phyloP scores from a whole-genome alignment of 2,329 filamentous ascomycete species.

The Fusarium miscanthi region DNA sequence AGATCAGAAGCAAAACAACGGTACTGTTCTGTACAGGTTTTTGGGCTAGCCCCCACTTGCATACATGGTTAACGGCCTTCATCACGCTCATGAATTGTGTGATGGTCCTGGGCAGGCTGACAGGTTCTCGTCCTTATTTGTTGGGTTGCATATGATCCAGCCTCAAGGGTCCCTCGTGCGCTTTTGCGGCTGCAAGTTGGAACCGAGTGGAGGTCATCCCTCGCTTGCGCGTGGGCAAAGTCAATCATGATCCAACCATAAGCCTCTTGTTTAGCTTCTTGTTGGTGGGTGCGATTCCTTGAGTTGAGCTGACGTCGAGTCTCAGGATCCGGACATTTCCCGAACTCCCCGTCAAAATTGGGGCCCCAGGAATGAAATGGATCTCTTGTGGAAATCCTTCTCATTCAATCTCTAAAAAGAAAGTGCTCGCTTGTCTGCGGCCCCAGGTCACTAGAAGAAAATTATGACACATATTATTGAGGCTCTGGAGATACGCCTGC shows the following conservation, averaged over 20 bases:
- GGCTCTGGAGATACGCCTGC: not conserved
- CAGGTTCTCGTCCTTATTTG: constrained; percentile 1
- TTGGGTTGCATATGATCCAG: constrained; percentile 17
- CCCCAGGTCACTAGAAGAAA: constrained; percentile 24
- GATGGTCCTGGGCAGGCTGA: constrained; percentile 4
- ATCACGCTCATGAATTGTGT: constrained; percentile 8
- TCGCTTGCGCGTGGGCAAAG: constrained; percentile 1
- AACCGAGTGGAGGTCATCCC: constrained; percentile 16
- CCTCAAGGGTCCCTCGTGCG: constrained; percentile 23
- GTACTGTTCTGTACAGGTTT: not conserved
- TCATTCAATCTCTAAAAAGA: constrained; percentile 30
- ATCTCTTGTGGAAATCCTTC: constrained; percentile 6
- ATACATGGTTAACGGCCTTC: constrained; percentile 14
- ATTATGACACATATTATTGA: constrained; percentile 35
- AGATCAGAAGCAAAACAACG: not conserved
- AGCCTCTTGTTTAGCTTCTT: constrained; percentile 10
- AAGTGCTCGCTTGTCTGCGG: constrained; percentile 37
- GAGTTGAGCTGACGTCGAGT: constrained; percentile 1
- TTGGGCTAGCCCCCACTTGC: constrained; percentile 12
- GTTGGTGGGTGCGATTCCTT: constrained; percentile 3
- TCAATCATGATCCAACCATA: not conserved
- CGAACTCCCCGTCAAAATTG: constrained; percentile 43
- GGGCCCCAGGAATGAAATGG: constrained; percentile 20
- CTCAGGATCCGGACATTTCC: constrained; percentile 14
- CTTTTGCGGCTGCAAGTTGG: constrained; percentile 7